Base-by-base conservation (phyloP, 495 filamentous ascomycete species). In the Aspergillus cavernicola region DNA sequence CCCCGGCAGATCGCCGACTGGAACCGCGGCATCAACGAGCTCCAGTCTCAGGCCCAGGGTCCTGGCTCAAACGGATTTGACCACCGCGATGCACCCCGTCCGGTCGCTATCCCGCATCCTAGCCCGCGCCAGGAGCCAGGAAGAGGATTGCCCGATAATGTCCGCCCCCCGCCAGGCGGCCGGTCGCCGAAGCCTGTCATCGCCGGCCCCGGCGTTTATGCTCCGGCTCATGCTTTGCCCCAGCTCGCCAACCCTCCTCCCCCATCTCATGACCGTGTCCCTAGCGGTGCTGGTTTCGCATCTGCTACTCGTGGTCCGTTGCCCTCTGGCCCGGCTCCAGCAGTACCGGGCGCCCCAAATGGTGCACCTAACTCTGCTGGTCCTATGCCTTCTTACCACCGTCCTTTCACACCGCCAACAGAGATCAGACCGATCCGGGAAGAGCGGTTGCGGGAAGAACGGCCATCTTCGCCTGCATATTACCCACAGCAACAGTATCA, bases 341-440 rank as follows among this genome's bases (percentile, higher is more conserved):
- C 71, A 42, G 71, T 71, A 28, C 78, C 82, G 19, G 84, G 84
- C 22, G 80, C 84, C 11, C 31, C 6, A 23, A 78, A 80, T 56
- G 68, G 66, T 58, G 55, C 59, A 18, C 68, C 75, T 49, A 61
- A 68, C 57, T 67, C 72, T 57, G 71, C 53, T 35, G 70, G 59
- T 19, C 61, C 68, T 55, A 56, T 80, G 48, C 79, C 82, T 48
- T 75, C 82, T 15, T 85, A 84, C 63, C 79, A 79, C 38, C 75
- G 81, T 42, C 76, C 78, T 1, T 84, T 83, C 57, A 93, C 87
- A 61, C 92, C 92, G 33, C 82, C 87, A 22, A 82, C 87, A 29
- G 92, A 97, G 47, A 86, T 92, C 45, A 84, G 90, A 40, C 89
- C 91, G 0, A 83, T 95, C 61, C 81, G 91, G 57, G 92, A 97